Percentiles rank a stretch among this genome's conserved stretches.
Evolutionary conservation across 2,329 filamentous ascomycete species (phyloP).

Genomic region (Claviceps sp.): DNA sequence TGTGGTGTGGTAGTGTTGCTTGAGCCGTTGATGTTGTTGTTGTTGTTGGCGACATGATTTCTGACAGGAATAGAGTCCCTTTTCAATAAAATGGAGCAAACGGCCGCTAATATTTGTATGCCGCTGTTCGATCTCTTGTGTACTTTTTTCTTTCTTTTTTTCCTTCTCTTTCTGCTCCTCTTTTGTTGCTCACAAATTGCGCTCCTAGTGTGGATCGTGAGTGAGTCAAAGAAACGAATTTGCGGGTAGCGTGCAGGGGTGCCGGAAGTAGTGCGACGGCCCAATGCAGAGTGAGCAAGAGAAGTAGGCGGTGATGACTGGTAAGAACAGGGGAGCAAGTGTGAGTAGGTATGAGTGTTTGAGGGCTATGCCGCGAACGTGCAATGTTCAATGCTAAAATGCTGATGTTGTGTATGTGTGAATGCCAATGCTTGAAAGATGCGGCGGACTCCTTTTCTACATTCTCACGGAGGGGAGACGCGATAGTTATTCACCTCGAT

Average conservation of each 20-base stretch:
- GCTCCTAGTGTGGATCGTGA: constrained; percentile 4
- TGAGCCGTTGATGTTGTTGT: constrained; percentile 13
- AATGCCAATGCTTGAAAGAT: no score
- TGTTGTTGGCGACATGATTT: no score
- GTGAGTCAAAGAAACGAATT: constrained; percentile 8
- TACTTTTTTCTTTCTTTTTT: background rate
- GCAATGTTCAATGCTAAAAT: no score
- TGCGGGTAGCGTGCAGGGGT: background rate
- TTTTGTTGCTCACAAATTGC: constrained; percentile 5
- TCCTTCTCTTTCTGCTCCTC: constrained; percentile 11
- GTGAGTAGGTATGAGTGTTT: background rate
- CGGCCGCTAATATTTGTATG: no score
- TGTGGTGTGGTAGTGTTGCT: constrained; percentile 13
- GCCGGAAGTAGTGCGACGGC: background rate
- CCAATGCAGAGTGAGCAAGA: no score
- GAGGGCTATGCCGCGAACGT: background rate
- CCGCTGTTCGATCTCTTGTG: no score
- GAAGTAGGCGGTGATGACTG: no score
- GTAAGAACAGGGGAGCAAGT: background rate
- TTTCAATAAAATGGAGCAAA: no score
- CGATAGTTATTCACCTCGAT: constrained; percentile 4
- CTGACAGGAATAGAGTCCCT: no score
- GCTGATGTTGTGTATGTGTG: no score
- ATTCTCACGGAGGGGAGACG: background rate
- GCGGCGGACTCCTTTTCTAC: no score